Base-by-base conservation (phyloP, 768 basidiomycete genomes). In the Lepiota brunneoincarnata region DNA sequence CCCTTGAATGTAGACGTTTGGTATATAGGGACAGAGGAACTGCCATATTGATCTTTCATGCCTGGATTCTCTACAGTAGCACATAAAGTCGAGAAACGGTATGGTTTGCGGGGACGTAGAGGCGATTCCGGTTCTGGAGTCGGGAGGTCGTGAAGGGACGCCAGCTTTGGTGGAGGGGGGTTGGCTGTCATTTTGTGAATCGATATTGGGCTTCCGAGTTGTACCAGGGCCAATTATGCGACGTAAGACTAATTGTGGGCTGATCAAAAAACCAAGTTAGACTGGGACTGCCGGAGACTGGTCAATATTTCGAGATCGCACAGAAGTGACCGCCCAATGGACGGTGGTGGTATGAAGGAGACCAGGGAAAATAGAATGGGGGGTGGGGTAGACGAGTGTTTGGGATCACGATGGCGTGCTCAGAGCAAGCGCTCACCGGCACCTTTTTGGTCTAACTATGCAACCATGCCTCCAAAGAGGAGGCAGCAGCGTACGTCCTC, bases 1-100 rank as follows among this genome's bases (percentile, higher is more conserved):
- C 96, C 97, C 74, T 98, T 98, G 83, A 99, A 98, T 0, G 97
- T 99, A 6, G 97, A 84, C 1, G 93, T 89, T 73, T 98, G 97
- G 72, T 98, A 99, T 71, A 99, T 98, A 18, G 97, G 97, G 1
- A 98, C 93, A 6, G 89, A 89, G 61, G 90, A 93, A 55, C 91
- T 86, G 17, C 94, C 94, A 67, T 94, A 89, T 73, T 98, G 96
- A 72, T 99, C 96, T 69, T 96, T 95, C 72, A 87, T 89, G 51
- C 80, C 79, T 0, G 93, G 93, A 60, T 92, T 91, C 63, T 96
- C 93, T 54, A 96, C 92, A 4, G 92, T 94, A 20, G 90, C 93
- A 56, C 91, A 93, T 54, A 91, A 74, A 14, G 91, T 93, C n/a
- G 90, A 89, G 69, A 93, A 92, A n/a, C 83, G 79, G 71, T 93